phyloP scores from a whole-genome alignment of 495 filamentous ascomycete species.

The Penicillium cosmopolitanum region DNA sequence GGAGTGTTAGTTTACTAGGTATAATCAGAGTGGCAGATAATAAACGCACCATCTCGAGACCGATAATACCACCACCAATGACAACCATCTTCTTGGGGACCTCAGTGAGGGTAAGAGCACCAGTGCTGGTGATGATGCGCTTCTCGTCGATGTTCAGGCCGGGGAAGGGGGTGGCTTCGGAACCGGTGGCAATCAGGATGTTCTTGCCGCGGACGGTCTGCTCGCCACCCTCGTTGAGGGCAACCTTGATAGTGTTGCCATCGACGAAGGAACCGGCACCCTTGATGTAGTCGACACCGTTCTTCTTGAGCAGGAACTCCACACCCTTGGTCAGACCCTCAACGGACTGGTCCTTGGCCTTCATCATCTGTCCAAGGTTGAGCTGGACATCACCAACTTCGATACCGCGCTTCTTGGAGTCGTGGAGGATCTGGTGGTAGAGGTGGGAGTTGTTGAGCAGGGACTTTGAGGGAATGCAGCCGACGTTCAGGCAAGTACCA shows the following conservation, averaged over 20 bases:
- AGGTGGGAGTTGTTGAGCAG: constrained; percentile 99
- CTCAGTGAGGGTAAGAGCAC: constrained; percentile 83
- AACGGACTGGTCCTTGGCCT: constrained; percentile 94
- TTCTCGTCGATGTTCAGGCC: constrained; percentile 96
- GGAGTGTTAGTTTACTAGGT: constrained; percentile 4
- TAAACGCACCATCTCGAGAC: constrained; percentile 84
- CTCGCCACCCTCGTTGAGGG: constrained; percentile 89
- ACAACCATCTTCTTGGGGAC: constrained; percentile 98
- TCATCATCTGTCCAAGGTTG: constrained; percentile 94
- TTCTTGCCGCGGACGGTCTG: constrained; percentile 85
- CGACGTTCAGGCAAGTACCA: constrained; percentile 97
- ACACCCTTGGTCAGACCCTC: constrained; percentile 91
- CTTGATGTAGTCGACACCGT: constrained; percentile 95
- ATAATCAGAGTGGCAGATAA: not conserved
- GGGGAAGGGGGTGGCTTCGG: constrained; percentile 93
- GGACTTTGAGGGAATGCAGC: constrained; percentile 98
- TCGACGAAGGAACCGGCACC: constrained; percentile 85
- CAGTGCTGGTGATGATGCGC: constrained; percentile 94
- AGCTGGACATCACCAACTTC: constrained; percentile 95
- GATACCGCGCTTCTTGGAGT: constrained; percentile 96
- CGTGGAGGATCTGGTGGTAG: constrained; percentile 96
- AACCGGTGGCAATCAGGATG: constrained; percentile 95
- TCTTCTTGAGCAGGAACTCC: constrained; percentile 98
- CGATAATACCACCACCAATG: constrained; percentile 98
- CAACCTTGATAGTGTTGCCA: constrained; percentile 89